Evolutionary conservation across 2,329 filamentous ascomycete genomes (phyloP).

Genomic region (Hypoxylon rubiginosum): DNA sequence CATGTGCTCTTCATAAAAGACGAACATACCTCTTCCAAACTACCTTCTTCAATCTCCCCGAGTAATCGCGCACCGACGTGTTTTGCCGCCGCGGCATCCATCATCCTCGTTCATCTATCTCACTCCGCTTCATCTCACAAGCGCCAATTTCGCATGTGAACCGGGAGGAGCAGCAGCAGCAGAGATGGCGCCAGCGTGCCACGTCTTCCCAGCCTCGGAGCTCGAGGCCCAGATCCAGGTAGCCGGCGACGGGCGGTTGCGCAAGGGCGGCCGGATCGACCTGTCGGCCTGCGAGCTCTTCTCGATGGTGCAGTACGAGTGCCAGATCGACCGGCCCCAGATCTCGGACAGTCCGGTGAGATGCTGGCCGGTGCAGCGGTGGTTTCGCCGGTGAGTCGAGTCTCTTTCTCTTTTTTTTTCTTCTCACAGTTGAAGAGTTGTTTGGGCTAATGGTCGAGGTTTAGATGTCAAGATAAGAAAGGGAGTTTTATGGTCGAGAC

Average conservation of each 20-base stretch:
- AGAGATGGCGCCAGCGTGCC: conserved; percentile 70
- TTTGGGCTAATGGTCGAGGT: conserved; percentile 7
- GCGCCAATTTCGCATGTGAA: conserved; percentile 3
- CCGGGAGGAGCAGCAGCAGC: not conserved
- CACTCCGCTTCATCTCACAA: conserved; percentile 1
- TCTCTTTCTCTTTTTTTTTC: conserved; percentile 22
- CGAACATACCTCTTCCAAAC: conserved; percentile 68
- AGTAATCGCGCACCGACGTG: conserved; percentile 64
- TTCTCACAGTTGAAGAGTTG: not conserved
- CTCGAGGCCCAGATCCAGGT: conserved; percentile 65
- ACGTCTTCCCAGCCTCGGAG: conserved; percentile 65
- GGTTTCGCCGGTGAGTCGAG: conserved; percentile 69
- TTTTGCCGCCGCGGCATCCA: conserved; percentile 56
- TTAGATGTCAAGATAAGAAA: conserved; percentile 70
- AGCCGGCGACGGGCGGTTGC: conserved; percentile 64
- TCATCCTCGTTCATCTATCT: conserved; percentile 27
- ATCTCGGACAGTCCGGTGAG: conserved; percentile 61
- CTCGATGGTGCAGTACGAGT: conserved; percentile 72
- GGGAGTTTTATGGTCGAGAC: conserved; percentile 73
- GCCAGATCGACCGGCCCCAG: conserved; percentile 65
- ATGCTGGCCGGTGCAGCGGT: conserved; percentile 70
- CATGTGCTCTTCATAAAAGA: conserved; percentile 8
- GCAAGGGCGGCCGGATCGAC: conserved; percentile 65
- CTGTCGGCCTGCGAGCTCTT: conserved; percentile 69
- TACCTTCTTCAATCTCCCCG: conserved; percentile 68